phyloP scores from a whole-genome alignment of 1,284 basidiomycete genomes.

The Cystobasidiaceae sp. region DNA sequence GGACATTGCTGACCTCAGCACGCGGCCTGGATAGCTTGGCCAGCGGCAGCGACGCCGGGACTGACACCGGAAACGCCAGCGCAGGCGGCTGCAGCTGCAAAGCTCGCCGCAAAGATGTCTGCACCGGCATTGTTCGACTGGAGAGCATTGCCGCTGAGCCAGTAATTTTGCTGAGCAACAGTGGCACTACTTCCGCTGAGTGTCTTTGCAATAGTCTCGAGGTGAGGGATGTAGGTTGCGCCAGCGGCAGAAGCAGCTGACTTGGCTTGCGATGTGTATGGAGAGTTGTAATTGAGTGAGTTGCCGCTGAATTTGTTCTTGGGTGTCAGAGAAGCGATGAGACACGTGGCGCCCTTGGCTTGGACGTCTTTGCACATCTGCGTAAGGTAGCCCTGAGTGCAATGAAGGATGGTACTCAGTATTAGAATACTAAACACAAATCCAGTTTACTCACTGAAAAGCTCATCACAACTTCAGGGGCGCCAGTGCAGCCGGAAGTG shows the following conservation, averaged over 20 bases:
- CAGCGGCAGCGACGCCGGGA: constrained; percentile 1
- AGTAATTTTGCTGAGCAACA: constrained; percentile 20
- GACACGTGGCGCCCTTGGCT: constrained; percentile 24
- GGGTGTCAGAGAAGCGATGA: constrained; percentile 21
- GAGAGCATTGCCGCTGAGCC: neutral
- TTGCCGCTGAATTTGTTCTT: constrained; percentile 29
- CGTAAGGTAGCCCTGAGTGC: constrained; percentile 10
- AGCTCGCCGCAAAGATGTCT: constrained; percentile 20
- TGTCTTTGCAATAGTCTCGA: constrained; percentile 14
- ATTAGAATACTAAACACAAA: no score
- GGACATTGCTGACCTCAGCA: neutral
- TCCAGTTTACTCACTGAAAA: neutral
- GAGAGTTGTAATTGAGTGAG: constrained; percentile 5
- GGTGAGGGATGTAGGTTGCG: constrained; percentile 17
- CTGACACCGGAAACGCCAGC: constrained; percentile 15
- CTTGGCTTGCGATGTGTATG: neutral
- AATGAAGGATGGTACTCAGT: neutral
- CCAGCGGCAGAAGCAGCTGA: constrained; percentile 20
- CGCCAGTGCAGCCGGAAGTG: constrained; percentile 21
- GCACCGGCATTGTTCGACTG: constrained; percentile 26
- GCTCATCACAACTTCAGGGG: constrained; percentile 11
- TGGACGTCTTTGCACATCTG: constrained; percentile 23
- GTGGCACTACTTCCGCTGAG: neutral
- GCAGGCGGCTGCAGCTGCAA: constrained; percentile 25
- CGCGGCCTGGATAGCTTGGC: neutral